Percentiles rank a stretch among this genome's conserved stretches.
Conservation (phyloP, 2,329 filamentous ascomycete species). For the Penicillium sp. region DNA sequence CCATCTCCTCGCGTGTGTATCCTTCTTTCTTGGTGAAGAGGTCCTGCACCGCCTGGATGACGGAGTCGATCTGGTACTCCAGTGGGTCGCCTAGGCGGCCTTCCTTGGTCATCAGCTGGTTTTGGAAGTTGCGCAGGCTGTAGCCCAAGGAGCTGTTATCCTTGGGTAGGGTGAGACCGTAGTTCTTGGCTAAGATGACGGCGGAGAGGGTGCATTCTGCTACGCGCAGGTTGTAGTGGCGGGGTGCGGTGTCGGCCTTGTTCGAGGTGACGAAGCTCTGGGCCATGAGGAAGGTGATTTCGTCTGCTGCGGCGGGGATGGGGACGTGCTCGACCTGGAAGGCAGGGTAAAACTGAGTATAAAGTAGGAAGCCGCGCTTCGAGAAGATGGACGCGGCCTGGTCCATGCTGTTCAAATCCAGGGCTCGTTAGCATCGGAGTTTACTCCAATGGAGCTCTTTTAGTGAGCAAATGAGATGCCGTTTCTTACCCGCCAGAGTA, state of each 20-base stretch:
- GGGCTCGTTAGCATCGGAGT: slow-evolving; percentile 4
- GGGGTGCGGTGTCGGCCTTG: slow-evolving; percentile 89
- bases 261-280: slow-evolving; percentile 93
- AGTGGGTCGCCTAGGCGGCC: slow-evolving; percentile 50
- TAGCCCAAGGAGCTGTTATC: slow-evolving; percentile 82
- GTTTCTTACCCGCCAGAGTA: slow-evolving; percentile 81
- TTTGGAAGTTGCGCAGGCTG: slow-evolving; percentile 83
- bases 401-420: slow-evolving; percentile 69
- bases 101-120: slow-evolving; percentile 66
- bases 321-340: slow-evolving; percentile 75
- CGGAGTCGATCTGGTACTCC: slow-evolving; percentile 68
- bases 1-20: slow-evolving; percentile 85
- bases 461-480: neutral
- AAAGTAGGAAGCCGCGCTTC: slow-evolving; percentile 77
- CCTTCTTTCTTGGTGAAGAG: slow-evolving; percentile 75
- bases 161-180: slow-evolving; percentile 64
- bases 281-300: slow-evolving; percentile 87
- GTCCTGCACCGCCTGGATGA: slow-evolving; percentile 68
- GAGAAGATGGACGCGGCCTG: slow-evolving; percentile 96
- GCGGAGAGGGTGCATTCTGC: slow-evolving; percentile 93
- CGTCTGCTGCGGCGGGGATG: slow-evolving; percentile 77
- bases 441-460: neutral
- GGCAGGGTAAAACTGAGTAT: slow-evolving; percentile 82
- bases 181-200: slow-evolving; percentile 60
- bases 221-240: slow-evolving; percentile 95